Evolutionary conservation across 768 basidiomycete species (phyloP).

Genomic region (Termitomyces heimii): DNA sequence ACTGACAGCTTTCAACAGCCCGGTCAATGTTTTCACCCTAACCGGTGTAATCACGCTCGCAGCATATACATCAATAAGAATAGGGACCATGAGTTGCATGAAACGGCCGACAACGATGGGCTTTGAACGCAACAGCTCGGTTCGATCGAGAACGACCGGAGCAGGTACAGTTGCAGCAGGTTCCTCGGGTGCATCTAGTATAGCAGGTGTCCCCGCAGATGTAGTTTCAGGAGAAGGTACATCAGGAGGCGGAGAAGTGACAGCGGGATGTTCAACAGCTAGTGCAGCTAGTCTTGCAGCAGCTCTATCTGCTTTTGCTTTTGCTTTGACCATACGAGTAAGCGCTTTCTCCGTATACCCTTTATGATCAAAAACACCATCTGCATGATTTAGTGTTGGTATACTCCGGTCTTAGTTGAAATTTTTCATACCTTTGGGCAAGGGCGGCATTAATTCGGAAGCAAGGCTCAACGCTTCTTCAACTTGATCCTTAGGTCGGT

Average conservation of each 20-base stretch:
- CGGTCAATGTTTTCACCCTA: conserved; percentile 83
- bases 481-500: conserved; percentile 94
- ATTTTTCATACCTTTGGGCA: conserved; percentile 70
- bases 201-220: conserved; percentile 28
- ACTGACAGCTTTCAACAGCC: conserved; percentile 85
- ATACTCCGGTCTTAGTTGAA: not conserved
- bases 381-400: conserved; percentile 31
- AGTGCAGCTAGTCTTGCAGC: conserved; percentile 54
- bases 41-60: conserved; percentile 89
- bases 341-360: conserved; percentile 85
- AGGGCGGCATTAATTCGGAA: conserved; percentile 87
- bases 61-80: conserved; percentile 98
- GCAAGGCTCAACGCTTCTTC: conserved; percentile 89
- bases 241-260: conserved; percentile 12
- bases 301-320: conserved; percentile 76
- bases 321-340: conserved; percentile 69
- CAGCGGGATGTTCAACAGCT: conserved; percentile 9
- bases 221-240: conserved; percentile 21
- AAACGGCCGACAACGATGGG: conserved; percentile 77
- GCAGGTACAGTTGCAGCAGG: conserved; percentile 26
- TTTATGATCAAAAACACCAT: conserved; percentile 94
- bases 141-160: conserved; percentile 45
- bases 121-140: conserved; percentile 70
- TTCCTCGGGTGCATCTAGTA: conserved; percentile 31
- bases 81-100: conserved; percentile 86